Evolutionary conservation across 2,329 filamentous ascomycete species (phyloP).

Genomic region (Cercospora janseana): DNA sequence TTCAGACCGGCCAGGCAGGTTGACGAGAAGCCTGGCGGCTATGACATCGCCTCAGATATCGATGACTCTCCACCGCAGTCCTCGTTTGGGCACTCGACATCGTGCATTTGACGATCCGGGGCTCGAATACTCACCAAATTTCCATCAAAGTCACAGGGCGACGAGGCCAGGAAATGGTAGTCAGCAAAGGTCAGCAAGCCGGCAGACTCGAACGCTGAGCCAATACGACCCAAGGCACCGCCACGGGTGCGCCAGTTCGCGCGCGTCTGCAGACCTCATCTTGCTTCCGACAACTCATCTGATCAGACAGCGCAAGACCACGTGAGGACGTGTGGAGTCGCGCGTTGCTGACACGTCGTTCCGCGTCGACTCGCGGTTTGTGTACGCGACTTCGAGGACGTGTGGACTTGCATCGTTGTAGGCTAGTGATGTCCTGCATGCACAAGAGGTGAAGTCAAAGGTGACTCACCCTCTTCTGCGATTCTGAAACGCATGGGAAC

Average conservation of each 20-base stretch:
- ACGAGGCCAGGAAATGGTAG: too few relatives aligned
- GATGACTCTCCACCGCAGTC: too few relatives aligned
- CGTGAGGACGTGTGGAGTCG: background rate
- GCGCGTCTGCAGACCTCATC: conserved; percentile 21
- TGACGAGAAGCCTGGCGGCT: too few relatives aligned
- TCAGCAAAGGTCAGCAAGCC: too few relatives aligned
- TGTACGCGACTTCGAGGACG: background rate
- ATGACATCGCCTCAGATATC: too few relatives aligned
- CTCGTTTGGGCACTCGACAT: too few relatives aligned
- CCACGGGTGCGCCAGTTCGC: conserved; percentile 18
- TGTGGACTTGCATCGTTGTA: background rate
- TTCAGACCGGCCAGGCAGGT: too few relatives aligned
- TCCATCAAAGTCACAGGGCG: too few relatives aligned
- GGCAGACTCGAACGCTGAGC: too few relatives aligned
- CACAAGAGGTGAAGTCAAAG: conserved; percentile 15
- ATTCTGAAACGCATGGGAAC: conserved; percentile 8
- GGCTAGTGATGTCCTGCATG: background rate
- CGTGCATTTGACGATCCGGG: too few relatives aligned
- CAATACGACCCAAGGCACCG: background rate
- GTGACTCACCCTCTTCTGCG: conserved; percentile 22
- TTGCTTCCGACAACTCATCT: background rate
- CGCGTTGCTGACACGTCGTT: background rate
- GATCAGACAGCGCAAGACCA: background rate
- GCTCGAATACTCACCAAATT: too few relatives aligned
- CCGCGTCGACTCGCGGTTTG: background rate